Evolutionary conservation across 306 rosid genomes (phyloP).

Genomic region (Canavalia gladiata): DNA sequence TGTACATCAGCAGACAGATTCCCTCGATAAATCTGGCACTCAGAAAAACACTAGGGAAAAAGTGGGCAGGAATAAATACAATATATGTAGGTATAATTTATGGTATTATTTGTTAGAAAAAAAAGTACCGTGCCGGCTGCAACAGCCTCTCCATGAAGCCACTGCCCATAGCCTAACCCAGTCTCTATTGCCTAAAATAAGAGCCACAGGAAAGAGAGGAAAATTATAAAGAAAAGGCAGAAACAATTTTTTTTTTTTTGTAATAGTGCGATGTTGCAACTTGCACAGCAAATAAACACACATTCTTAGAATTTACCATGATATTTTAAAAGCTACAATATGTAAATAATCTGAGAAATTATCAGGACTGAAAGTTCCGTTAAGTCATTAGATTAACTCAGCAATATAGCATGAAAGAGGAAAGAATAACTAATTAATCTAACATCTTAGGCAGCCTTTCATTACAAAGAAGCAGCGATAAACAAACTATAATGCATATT

Average conservation of each 20-base stretch:
- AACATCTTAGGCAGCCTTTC: neutral
- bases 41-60: neutral
- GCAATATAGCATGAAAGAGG: conserved; percentile 29
- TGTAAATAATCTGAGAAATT: conserved; percentile 16
- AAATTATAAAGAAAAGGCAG: conserved; percentile 31
- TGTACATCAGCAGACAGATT: conserved; percentile 48
- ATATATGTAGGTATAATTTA: conserved; percentile 15
- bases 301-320: conserved; percentile 10
- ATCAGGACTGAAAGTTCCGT: neutral
- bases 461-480: neutral
- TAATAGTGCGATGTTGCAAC: conserved; percentile 24
- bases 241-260: neutral
- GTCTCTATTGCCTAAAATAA: conserved; percentile 86
- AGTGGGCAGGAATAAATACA: conserved; percentile 22
- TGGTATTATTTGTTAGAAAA: neutral
- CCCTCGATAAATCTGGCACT: conserved; percentile 26
- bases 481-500: neutral
- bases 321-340: conserved; percentile 23
- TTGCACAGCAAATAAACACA: conserved; percentile 17
- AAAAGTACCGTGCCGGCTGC: conserved; percentile 87
- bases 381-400: conserved; percentile 2
- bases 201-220: conserved; percentile 41
- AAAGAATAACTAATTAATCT: conserved; percentile 1
- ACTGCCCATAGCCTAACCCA: conserved; percentile 86
- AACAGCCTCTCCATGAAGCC: conserved; percentile 99